Percentiles rank a stretch among this genome's conserved stretches.
Conservation (phyloP, 192 early-diverging fungal genomes). For the Coemansia pectinata region DNA sequence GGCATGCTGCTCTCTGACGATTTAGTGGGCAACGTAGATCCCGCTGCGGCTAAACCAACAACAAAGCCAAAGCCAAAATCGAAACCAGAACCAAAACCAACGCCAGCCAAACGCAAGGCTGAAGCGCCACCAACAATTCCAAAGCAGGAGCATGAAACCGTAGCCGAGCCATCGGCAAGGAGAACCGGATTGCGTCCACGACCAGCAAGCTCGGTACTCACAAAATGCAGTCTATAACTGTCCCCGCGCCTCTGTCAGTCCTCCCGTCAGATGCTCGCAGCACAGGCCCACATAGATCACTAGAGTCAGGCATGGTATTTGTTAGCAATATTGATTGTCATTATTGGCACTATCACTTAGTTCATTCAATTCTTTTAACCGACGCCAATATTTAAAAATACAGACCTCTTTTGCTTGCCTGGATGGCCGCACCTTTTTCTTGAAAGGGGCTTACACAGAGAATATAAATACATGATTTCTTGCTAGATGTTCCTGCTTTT, state of each 20-base stretch:
- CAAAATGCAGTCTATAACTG: background rate
- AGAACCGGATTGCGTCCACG: background rate
- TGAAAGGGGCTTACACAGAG: too few relatives aligned
- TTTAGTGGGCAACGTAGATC: constrained; percentile 9
- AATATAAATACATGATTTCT: too few relatives aligned
- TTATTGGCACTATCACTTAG: background rate
- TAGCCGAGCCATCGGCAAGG: background rate
- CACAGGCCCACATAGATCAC: background rate
- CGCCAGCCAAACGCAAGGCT: constrained; percentile 28
- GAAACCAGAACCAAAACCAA: constrained; percentile 4
- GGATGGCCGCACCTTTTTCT: too few relatives aligned
- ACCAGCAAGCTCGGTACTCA: background rate
- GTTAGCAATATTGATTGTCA: background rate
- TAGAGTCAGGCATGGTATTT: background rate
- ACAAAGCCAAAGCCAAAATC: constrained; percentile 8
- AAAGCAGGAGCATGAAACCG: background rate
- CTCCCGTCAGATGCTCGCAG: background rate
- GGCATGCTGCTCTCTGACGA: constrained; percentile 61
- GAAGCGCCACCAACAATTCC: background rate
- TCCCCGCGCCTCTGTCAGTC: background rate
- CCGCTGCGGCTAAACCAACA: background rate
- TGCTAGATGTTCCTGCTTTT: too few relatives aligned
- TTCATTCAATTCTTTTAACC: background rate
- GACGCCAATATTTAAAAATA: too few relatives aligned
- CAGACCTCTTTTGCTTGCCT: too few relatives aligned